Evolutionary conservation across 345 rosid species (phyloP), one percentile per base, ranked within the genome.

Genomic region (Camelina neglecta): DNA sequence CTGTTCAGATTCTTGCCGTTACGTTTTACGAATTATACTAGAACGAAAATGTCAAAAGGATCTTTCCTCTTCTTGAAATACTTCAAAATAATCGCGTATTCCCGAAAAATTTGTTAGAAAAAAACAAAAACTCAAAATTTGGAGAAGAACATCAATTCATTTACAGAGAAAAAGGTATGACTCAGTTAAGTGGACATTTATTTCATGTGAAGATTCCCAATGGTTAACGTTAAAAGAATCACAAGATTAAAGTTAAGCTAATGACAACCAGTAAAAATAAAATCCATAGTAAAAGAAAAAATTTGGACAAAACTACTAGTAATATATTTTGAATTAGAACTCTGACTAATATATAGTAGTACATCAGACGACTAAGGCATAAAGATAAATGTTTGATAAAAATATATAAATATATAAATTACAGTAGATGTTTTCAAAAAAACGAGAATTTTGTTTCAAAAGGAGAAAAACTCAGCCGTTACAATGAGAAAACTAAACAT

Each of bases 1-100:
- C 72, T 71, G 67, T 71, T 71, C 68, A 58, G 67, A 77, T 59
- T 77, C 68, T 65, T 71, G 80, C 71, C 47, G 72, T 65, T 71
- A 76, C 53, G 41, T 69, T 69, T 76, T 65, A 16, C 70, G 47
- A 53, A 18, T 35, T 35, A 35, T 53, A 24, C 31, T 45, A 21
- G 10, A 71, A 26, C 24, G n/a, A 44, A 18, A 62, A 61, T 1
- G 67, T 63, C 45, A 45, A 64, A 64, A 57, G 67, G 56, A 39
- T 65, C 21, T 57, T 77, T 65, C 20, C 57, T 54, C 45, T 70
- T 48, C 48, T 38, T 72, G 72, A 65, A 65, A 77, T 48, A 21
- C 57, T 65, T 65, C 6, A 65, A 55, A 11, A 45, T 26, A 31
- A 18, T 15, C 41, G 59, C 31, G 3, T 16, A 47, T 57, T 65